These are phyloP conservation scores for Capsicum pubescens DNA, from an alignment of 257 asterid species.

Conservation along the genomic window DNA sequence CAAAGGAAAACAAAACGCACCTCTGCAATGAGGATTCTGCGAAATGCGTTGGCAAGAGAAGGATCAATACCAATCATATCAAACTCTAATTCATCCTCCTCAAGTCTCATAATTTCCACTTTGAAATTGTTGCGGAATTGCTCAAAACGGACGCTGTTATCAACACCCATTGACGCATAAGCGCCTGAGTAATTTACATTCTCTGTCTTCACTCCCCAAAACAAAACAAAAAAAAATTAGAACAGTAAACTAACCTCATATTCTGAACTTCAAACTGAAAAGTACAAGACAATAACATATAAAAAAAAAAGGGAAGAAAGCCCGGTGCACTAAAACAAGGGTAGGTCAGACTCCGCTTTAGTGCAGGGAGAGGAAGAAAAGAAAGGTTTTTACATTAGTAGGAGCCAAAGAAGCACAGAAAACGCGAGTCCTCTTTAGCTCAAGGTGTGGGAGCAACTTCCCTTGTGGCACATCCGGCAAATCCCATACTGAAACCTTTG, in stretches of 20 bases:
- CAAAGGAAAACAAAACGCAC: slow-evolving; percentile 36
- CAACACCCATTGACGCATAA: slow-evolving; percentile 81
- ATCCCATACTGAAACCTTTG: slow-evolving; percentile 78
- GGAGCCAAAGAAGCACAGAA: slow-evolving; percentile 74
- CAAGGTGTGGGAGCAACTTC: slow-evolving; percentile 63
- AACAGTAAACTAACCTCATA: background rate
- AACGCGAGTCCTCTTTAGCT: slow-evolving; percentile 76
- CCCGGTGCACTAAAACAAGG: too few species aligned
- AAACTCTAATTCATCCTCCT: slow-evolving; percentile 73
- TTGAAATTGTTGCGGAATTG: slow-evolving; percentile 65
- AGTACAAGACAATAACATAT: slow-evolving; percentile 39
- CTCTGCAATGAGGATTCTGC: slow-evolving; percentile 93
- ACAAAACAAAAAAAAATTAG: background rate
- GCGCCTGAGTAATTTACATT: slow-evolving; percentile 73
- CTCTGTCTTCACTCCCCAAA: slow-evolving; percentile 25
- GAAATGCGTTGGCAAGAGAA: slow-evolving; percentile 87
- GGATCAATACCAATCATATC: slow-evolving; percentile 95
- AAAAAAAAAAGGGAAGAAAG: too few species aligned
- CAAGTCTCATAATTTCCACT: slow-evolving; percentile 63
- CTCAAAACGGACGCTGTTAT: slow-evolving; percentile 71
- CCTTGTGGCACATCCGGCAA: slow-evolving; percentile 87
- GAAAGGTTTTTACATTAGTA: slow-evolving; percentile 52
- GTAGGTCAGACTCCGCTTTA: too few species aligned
- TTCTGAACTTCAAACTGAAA: background rate
- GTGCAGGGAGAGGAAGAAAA: background rate